phyloP scores from a whole-genome alignment of 1,284 basidiomycete genomes.

The Apiotrichum gamsii region DNA sequence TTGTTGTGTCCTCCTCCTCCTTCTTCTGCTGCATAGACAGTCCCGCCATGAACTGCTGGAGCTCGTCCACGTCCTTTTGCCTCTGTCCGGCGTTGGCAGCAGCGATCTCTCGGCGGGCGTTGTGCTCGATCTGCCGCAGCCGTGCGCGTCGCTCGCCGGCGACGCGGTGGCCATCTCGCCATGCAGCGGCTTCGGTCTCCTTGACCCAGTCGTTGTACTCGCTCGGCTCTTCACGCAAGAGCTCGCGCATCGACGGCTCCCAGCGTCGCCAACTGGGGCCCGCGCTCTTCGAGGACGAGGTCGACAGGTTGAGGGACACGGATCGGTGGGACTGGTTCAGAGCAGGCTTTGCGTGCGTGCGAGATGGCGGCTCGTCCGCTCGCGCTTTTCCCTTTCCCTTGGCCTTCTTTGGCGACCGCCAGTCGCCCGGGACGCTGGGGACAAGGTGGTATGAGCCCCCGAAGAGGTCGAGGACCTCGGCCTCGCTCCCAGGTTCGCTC shows the following conservation, averaged over 20 bases:
- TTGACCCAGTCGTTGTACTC: constrained; percentile 29
- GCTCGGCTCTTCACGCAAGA: constrained; percentile 23
- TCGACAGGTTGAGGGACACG: not conserved
- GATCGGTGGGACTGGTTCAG: too few species aligned
- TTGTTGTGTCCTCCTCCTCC: constrained; percentile 29
- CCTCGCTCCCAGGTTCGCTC: constrained; percentile 27
- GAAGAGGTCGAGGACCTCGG: constrained; percentile 24
- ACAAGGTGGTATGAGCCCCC: not conserved
- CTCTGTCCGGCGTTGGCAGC: constrained; percentile 9
- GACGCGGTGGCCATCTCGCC: constrained; percentile 13
- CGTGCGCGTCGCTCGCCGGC: constrained; percentile 1
- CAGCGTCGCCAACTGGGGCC: constrained; percentile 1
- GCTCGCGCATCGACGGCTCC: constrained; percentile 14
- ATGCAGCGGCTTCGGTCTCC: constrained; percentile 33
- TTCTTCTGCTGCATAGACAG: constrained; percentile 26
- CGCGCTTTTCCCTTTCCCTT: too few species aligned
- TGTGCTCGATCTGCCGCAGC: constrained; percentile 6
- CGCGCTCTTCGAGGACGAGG: not conserved
- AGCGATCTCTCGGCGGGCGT: constrained; percentile 13
- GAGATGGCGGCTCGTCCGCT: not conserved
- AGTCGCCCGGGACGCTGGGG: constrained; percentile 2
- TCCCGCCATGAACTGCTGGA: constrained; percentile 30
- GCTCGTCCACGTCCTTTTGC: constrained; percentile 29
- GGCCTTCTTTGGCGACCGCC: not conserved
- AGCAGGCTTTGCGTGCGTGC: not conserved